Evolutionary conservation across 2,329 filamentous ascomycete species (phyloP), one percentile per base, ranked within the genome.

Genomic region (Graphilbum fragrans): DNA sequence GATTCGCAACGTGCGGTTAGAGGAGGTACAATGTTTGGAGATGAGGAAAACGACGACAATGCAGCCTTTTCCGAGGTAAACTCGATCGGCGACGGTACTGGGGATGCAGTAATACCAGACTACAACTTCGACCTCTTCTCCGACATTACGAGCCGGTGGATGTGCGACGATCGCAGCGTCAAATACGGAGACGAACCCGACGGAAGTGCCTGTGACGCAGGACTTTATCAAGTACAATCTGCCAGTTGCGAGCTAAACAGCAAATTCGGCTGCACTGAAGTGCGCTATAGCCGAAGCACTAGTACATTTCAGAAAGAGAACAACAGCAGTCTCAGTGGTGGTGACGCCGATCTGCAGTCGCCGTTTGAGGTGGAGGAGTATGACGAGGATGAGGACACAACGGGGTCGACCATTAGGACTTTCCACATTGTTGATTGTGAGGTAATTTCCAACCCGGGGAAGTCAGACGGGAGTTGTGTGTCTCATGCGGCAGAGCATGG

Each of bases 91-190:
- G n/a, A n/a, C n/a, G n/a, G n/a, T n/a, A n/a, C n/a, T n/a, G n/a
- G n/a, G 23, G 23, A 12, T 12, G 23, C 23, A 21, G 21, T 41
- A 6, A 23, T 45, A 2, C 44, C 46, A 1, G 35, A 43, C n/a
- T 49, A 45, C 33, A 22, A 45, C n/a, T 45, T 49, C 33, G 42
- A 47, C 19, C 20, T 42, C 14, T 45, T 47, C 29, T 44, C 45
- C 6, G 47, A 45, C 5, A 33, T 37, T 6, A 31, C 40, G 4
- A 37, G 33, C 20, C 29, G 27, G 12, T 41, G 43, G 40, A 29
- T 17, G n/a, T 14, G 8, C 6, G 22, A 40, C 4, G 31, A 22
- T 2, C 21, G 29, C 12, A 22, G 20, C 18, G 17, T 31, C 35
- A 23, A 12, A 27, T 27, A 12, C 23, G 23, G 12, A 7, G 23